Percentiles rank a stretch among this genome's conserved stretches.
Conservation (phyloP, 2,329 filamentous ascomycete genomes). For the Sporothrix schenckii region DNA sequence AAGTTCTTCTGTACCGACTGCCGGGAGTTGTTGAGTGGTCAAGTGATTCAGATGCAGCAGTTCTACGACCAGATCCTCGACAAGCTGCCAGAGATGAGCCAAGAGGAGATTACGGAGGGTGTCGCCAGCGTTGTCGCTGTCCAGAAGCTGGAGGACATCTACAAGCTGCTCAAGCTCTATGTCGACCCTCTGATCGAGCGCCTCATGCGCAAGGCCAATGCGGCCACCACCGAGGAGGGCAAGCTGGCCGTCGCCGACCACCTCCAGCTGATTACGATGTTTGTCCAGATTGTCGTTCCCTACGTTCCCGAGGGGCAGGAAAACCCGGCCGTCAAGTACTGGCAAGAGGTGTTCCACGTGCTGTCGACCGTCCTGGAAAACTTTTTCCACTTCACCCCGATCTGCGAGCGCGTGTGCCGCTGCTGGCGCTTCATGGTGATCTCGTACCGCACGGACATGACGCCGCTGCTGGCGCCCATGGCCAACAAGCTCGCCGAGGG, state of each 20-base stretch:
- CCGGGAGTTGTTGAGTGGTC: slow-evolving; percentile 78
- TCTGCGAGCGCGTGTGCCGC: slow-evolving; percentile 89
- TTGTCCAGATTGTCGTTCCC: slow-evolving; percentile 77
- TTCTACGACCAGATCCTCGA: slow-evolving; percentile 93
- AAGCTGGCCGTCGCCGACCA: slow-evolving; percentile 91
- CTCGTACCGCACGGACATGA: slow-evolving; percentile 87
- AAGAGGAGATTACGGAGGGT: slow-evolving; percentile 95
- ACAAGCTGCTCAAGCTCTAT: slow-evolving; percentile 85
- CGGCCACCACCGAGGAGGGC: slow-evolving; percentile 77
- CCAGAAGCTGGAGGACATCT: slow-evolving; percentile 78
- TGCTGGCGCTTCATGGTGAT: slow-evolving; percentile 98
- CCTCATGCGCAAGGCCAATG: slow-evolving; percentile 83
- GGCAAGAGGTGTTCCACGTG: slow-evolving; percentile 88
- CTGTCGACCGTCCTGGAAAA: slow-evolving; percentile 83
- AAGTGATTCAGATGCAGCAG: slow-evolving; percentile 81
- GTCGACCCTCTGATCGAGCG: slow-evolving; percentile 87
- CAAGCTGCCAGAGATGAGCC: slow-evolving; percentile 79
- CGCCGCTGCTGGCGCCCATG: slow-evolving; percentile 79
- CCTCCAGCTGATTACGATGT: slow-evolving; percentile 87
- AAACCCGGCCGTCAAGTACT: slow-evolving; percentile 94
- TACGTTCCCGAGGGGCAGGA: slow-evolving; percentile 71
- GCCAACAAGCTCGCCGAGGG: slow-evolving; percentile 86
- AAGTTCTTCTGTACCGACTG: slow-evolving; percentile 98
- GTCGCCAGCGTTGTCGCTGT: slow-evolving; percentile 89
- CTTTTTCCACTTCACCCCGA: slow-evolving; percentile 82